Evolutionary conservation across 225 moss, liverwort and hornwort genomes (phyloP).

Genomic region (Sphagnum tenellum): DNA sequence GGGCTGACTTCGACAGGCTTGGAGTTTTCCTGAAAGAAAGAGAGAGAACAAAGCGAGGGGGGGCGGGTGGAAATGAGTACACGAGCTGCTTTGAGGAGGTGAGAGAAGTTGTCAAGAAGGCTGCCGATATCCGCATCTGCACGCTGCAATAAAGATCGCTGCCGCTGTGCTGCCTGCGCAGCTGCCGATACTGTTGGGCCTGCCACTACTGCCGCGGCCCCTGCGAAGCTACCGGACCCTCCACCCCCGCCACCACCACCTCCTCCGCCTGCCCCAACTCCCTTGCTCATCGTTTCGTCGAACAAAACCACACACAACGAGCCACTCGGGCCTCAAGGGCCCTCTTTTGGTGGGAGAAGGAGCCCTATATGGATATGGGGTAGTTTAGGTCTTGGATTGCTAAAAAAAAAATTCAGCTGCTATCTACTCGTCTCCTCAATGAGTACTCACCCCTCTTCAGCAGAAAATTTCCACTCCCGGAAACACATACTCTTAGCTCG

Average conservation of each 20-base stretch:
- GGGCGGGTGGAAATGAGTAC: conserved; percentile 20
- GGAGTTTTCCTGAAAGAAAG: not conserved
- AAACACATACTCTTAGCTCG: too few relatives aligned
- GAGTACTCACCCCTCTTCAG: too few relatives aligned
- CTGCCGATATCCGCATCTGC: conserved; percentile 82
- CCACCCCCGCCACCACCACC: conserved; percentile 25
- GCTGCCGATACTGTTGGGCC: conserved; percentile 89
- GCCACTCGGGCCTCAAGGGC: too few relatives aligned
- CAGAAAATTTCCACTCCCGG: too few relatives aligned
- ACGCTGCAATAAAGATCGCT: conserved; percentile 72
- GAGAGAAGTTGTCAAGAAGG: conserved; percentile 93
- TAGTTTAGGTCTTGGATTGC: too few relatives aligned
- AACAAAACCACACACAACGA: too few relatives aligned
- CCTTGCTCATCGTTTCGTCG: not conserved
- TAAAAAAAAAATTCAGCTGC: too few relatives aligned
- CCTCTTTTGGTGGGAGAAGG: too few relatives aligned
- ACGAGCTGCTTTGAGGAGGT: conserved; percentile 86
- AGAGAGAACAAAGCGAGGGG: not conserved
- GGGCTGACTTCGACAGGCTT: too few relatives aligned
- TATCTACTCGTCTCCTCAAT: too few relatives aligned
- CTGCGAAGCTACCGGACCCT: conserved; percentile 22
- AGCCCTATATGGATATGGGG: too few relatives aligned
- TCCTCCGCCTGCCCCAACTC: conserved; percentile 24
- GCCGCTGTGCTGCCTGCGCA: conserved; percentile 83
- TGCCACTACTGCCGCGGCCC: conserved; percentile 25